Evolutionary conservation across 768 basidiomycete species (phyloP), one percentile per base, ranked within the genome.

Genomic region (button mushroom (Agaricus bisporus)): DNA sequence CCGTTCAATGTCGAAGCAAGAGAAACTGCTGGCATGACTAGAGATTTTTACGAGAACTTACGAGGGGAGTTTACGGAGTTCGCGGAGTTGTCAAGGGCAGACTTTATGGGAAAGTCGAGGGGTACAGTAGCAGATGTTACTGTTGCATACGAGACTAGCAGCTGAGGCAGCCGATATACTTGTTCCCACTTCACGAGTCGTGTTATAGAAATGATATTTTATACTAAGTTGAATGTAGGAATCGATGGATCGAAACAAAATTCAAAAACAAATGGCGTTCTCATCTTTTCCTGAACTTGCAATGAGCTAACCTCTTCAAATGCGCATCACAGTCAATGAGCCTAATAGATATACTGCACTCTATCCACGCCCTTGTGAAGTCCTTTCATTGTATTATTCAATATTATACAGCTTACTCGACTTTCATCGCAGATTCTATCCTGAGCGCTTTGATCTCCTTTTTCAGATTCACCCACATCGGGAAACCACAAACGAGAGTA

Each of bases 371-470:
- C 22, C 22, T 22, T 22, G 22, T 2, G 22, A 22, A 22, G 4
- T 22, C 22, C 22, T 22, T 22, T 22, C 22, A 22, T 22, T 22
- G 22, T 22, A 22, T 22, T 22, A 22, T 22, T 22, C 22, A 4
- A 22, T 4, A 22, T 22, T 22, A 22, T 22, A 22, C 22, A 22
- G 22, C 22, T 57, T 62, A 85, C 63, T 87, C 70, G 10, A 79
- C 77, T 65, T 91, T 91, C 84, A 87, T 83, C 3, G 91, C 85
- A 26, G 87, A 88, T 51, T 88, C 81, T 39, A 91, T 91, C 2
- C 88, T 76, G 14, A 82, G 81, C 26, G 71, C 67, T 57, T 90
- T 85, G 9, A 90, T 77, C 22, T 79, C 75, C 58, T 66, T 75
- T 50, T 78, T 70, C 56, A 91, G 65, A 57, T 81, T 76, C 9